phyloP scores from a whole-genome alignment of 345 rosid genomes.

The Gossypium australe region DNA sequence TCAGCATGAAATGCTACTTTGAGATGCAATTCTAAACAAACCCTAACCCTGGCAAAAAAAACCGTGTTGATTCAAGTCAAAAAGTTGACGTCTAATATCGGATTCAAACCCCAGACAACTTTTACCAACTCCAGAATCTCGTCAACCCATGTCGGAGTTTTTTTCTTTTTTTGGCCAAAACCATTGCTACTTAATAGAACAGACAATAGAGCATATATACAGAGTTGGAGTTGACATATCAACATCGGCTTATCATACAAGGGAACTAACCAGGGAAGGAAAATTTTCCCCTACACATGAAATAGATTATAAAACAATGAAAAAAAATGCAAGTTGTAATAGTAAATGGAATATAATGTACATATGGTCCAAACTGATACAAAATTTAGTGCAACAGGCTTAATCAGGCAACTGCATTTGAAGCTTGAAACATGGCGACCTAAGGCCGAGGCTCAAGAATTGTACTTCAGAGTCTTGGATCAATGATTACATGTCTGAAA shows the following conservation, averaged over 20 bases:
- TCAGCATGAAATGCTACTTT: no score
- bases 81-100: no score
- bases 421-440: neutral
- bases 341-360: constrained; percentile 5
- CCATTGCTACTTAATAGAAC: neutral
- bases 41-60: no score
- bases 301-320: neutral
- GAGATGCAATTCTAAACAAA: no score
- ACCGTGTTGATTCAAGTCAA: no score
- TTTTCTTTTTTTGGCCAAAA: no score
- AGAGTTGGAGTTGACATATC: neutral
- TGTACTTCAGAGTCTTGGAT: neutral
- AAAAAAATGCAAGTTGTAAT: neutral
- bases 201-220: neutral
- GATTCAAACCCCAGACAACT: no score
- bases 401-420: neutral
- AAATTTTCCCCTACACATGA: neutral
- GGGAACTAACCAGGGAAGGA: neutral
- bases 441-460: neutral
- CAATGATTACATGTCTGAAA: neutral
- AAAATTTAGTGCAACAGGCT: neutral
- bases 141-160: no score
- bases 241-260: neutral
- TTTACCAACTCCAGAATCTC: no score
- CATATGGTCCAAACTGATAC: constrained; percentile 1